These are phyloP conservation scores for Fusarium succisae DNA, from an alignment of 2,329 filamentous ascomycete genomes.

Conservation along the genomic window DNA sequence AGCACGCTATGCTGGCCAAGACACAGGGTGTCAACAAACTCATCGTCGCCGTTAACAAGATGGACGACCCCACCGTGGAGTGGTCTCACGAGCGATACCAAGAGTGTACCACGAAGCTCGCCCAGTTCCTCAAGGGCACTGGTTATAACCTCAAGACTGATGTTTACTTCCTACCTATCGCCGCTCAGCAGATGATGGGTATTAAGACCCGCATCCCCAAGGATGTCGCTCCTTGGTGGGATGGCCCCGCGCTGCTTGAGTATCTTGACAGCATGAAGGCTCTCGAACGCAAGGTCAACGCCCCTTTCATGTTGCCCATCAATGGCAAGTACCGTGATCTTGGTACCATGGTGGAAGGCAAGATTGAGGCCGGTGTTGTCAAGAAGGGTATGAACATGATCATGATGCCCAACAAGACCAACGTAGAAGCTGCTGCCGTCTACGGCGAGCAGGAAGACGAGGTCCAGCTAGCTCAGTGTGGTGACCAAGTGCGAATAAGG, in stretches of 20 bases:
- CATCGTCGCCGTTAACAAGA: constrained; percentile 96
- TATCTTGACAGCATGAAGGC: constrained; percentile 95
- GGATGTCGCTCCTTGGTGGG: constrained; percentile 81
- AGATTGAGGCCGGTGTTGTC: constrained; percentile 93
- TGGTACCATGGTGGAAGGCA: constrained; percentile 97
- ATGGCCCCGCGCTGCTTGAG: constrained; percentile 90
- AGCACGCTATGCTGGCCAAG: constrained; percentile 97
- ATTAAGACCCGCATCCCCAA: constrained; percentile 90
- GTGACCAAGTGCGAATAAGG: constrained; percentile 92
- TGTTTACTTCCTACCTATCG: constrained; percentile 95
- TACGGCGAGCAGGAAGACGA: constrained; percentile 98
- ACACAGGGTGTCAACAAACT: constrained; percentile 98
- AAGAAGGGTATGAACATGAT: constrained; percentile 87
- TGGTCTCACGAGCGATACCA: constrained; percentile 95
- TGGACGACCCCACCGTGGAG: constrained; percentile 96
- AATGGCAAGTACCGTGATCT: constrained; percentile 97
- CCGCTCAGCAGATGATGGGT: constrained; percentile 83
- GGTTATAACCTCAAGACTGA: constrained; percentile 96
- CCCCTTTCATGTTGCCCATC: constrained; percentile 99
- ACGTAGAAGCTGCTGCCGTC: constrained; percentile 81
- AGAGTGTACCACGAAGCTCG: constrained; percentile 90
- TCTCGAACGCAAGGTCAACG: constrained; percentile 94
- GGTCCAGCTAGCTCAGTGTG: constrained; percentile 80
- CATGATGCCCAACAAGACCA: constrained; percentile 95
- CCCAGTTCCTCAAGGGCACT: constrained; percentile 87